Conservation (phyloP, 768 basidiomycete genomes). For the Leccinum obscurum region DNA sequence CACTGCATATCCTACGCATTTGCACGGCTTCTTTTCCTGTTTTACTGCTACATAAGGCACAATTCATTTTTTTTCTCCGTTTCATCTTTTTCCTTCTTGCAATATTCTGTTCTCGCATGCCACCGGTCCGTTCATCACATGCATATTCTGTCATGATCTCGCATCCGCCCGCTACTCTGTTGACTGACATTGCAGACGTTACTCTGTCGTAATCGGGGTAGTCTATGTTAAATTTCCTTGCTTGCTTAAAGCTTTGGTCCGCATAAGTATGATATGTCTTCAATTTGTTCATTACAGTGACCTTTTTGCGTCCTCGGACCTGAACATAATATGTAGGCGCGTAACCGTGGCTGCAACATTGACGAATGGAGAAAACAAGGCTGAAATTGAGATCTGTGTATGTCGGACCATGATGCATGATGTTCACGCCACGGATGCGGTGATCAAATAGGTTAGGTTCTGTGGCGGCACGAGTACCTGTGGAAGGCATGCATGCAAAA, state of each 20-base stretch:
- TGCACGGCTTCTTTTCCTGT: conserved; percentile 17
- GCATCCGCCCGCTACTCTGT: conserved; percentile 17
- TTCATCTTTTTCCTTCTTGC: conserved; percentile 6
- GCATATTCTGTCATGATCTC: conserved; percentile 15
- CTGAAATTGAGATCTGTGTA: conserved; percentile 1
- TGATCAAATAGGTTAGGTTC: neutral
- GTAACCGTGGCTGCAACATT: neutral
- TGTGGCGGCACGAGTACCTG: conserved; percentile 7
- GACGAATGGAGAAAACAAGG: neutral
- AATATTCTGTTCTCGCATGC: conserved; percentile 25
- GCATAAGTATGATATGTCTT: conserved; percentile 25
- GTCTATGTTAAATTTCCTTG: conserved; percentile 20
- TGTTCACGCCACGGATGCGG: conserved; percentile 3
- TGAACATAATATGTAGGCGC: neutral
- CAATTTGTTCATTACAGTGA: conserved; percentile 5
- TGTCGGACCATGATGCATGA: neutral
- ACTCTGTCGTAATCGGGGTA: conserved; percentile 11
- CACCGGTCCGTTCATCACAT: conserved; percentile 16
- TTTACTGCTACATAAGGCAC: conserved; percentile 17
- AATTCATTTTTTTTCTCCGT: conserved; percentile 13
- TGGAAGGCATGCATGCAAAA: conserved; percentile 2
- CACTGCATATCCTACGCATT: conserved; percentile 27
- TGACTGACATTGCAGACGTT: conserved; percentile 19
- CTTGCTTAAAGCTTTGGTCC: conserved; percentile 10
- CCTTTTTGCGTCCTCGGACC: conserved; percentile 9